Base-by-base conservation (phyloP, 2,329 filamentous ascomycete species). In the Fonsecaea nubica region DNA sequence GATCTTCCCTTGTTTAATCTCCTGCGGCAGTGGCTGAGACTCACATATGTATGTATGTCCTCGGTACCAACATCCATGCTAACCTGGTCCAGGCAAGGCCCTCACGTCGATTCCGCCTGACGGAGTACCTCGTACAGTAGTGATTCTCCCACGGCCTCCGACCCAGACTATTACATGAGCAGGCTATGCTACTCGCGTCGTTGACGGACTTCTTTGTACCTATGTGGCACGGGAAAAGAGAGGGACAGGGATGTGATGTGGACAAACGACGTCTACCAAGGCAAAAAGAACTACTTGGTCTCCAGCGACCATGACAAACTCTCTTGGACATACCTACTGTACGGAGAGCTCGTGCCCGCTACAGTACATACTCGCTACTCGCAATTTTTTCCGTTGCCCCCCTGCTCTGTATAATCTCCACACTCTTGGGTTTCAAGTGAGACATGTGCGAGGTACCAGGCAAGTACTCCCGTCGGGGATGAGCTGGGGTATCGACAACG, bases 11-110 rank as follows among this genome's bases (percentile, higher is more conserved):
- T n/a, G n/a, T n/a, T n/a, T 25, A 25, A 25, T 25, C 42, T 18
- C n/a, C 10, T 48, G 45, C 45, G n/a, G 45, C 45, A 50, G 45
- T 50, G 45, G 45, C 45, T 50, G 18, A 50, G 45, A 50, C 45
- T n/a, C 15, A 50, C 45, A 25, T 25, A 10, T 25, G 18, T 21
- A 48, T 21, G 18, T 12, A 18, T 1, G 45, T 25, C 21, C 21
- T 25, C 25, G 25, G 25, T 25, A 25, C 3, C 25, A 25, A 21
- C 25, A 50, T 50, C 18, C 9, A 50, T 50, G 45, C 45, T 50
- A 50, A 50, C 45, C 25, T 12, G 45, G 21, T 12, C 3, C 21
- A 50, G 45, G 18, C 18, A 50, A 50, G 9, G 45, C 7, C 21
- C 18, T 13, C 45, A 13, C 8, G 18, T 50, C 45, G 6, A 21